Evolutionary conservation across 2,329 filamentous ascomycete genomes (phyloP), one percentile per base, ranked within the genome.

Genomic region (Plenodomus biglobosus): DNA sequence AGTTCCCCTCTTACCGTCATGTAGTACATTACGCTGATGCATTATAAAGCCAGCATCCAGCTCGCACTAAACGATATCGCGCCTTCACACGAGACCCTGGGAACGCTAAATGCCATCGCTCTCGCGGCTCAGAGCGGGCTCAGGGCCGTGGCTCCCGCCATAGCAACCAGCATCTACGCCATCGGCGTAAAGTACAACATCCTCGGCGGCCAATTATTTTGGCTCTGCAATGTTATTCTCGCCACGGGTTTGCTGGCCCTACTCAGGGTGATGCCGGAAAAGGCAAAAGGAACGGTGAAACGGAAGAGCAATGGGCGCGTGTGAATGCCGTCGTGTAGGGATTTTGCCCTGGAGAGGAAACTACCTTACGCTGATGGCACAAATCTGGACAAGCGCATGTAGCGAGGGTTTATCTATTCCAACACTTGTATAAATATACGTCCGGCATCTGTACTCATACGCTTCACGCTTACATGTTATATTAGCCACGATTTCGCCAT

Each of bases 21-120:
- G 1, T 27, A 22, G 1, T 20, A 11, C 41, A 2, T 8, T n/a
- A 39, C 38, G 10, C 50, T 60, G 36, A 57, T 8, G 17, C 3
- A 8, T 3, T 38, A 11, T 32, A 32, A 32, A 75, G 73, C 86
- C 0, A 84, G 78, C 1, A 79, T 85, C 1, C 87, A 92, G 74
- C 82, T 92, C 8, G 83, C 84, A 0, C 64, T 92, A 24, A 92
- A 92, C 68, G 87, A 92, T 48, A 81, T 87, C 2, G 79, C 85
- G 0, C 89, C 89, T 0, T 82, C 78, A 8, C 79, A 82, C 1
- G 75, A 77, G 36, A 80, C 83, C 0, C 74, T 92, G 8, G 88
- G 85, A 0, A 90, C 83, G 0, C 73, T 94, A 21, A 92, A 92
- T 58, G 85, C 85, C 0, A 59, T 90, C 1, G 80, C 82, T 0